Evolutionary conservation across 306 rosid species (phyloP), one percentile per base, ranked within the genome.

Genomic region (Lotus japonicus): DNA sequence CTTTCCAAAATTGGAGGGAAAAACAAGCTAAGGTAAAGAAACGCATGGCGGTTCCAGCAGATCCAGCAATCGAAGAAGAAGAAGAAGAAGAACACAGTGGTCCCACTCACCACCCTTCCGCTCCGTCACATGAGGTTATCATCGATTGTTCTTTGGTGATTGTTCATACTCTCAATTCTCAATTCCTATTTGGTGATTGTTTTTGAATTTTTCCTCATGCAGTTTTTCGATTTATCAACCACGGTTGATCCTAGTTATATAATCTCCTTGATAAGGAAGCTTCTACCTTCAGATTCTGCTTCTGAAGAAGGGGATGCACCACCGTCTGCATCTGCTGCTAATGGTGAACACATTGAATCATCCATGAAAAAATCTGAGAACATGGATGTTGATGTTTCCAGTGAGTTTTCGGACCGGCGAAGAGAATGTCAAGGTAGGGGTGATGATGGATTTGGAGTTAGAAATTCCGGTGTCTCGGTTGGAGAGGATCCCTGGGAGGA

Each of bases 201-300:
- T n/a, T n/a, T n/a, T n/a, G n/a, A n/a, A n/a, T n/a, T n/a, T n/a
- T 51, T 58, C 49, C 54, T 79, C 51, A 49, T 83, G 83, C 92
- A 90, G 98, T 64, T 85, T 73, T 94, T 94, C 68, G 90, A 94
- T 72, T 80, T 94, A 81, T 83, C 92, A 7, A 94, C 96, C 5
- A 94, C 98, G 9, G 96, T 90, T 71, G 97, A 94, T 82, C 98
- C 96, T 3, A 83, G 97, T 84, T 94, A 86, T 61, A 76, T 94
- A 19, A 94, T 94, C 72, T 90, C 96, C 31, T 78, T 90, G 56
- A 88, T 94, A 79, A 83, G 98, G 78, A 94, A 86, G 79, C 96
- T 90, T 33, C 70, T 94, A 21, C 97, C 98, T 2, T 38, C 62
- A 48, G 72, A 19, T 68, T 71, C 79, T 52, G 65, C 68, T 67